Base-by-base conservation (phyloP, 192 early-diverging fungal genomes). In the Piromyces finnis region DNA sequence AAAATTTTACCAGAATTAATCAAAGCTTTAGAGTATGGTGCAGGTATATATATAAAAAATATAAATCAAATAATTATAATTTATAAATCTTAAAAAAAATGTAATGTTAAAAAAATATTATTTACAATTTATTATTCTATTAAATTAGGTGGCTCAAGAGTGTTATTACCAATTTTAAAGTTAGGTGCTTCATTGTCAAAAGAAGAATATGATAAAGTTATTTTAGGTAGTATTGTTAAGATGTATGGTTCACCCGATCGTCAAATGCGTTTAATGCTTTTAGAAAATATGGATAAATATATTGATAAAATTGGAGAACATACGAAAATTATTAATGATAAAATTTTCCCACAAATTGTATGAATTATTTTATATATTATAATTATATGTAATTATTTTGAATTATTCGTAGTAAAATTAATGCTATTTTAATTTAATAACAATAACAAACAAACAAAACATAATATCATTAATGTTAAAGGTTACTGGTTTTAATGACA, bases 1-100 rank as follows among this genome's bases (percentile, higher is more conserved):
- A 98, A 98, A 86, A 92, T 98, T 37, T 86, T 97, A 84, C 96
- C 96, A 0, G 95, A 96, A 83, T 88, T 99, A 28, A 87, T 95
- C 28, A 92, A 95, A 29, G 86, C 92, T 12, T 87, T 95, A 80
- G 94, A 94, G 82, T 95, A 89, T 84, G 94, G 93, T 39, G 90
- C 91, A 29, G 92, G 87, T 84, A 85, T 78, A 51, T 6, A 17
- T 17, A n/a, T 29, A 6, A 12, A 17, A 12, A 32, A 0, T 28
- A 77, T 27, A 28, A 81, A 18, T n/a, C n/a, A n/a, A n/a, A n/a
- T n/a, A n/a, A n/a, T n/a, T n/a, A n/a, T n/a, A n/a, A n/a, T n/a
- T n/a, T n/a, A n/a, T n/a, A n/a, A n/a, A n/a, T n/a, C n/a, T n/a
- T n/a, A n/a, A n/a, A n/a, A n/a, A n/a, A n/a, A n/a, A n/a, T n/a